phyloP scores from a whole-genome alignment of 306 rosid genomes.

The Begonia peltatifolia region DNA sequence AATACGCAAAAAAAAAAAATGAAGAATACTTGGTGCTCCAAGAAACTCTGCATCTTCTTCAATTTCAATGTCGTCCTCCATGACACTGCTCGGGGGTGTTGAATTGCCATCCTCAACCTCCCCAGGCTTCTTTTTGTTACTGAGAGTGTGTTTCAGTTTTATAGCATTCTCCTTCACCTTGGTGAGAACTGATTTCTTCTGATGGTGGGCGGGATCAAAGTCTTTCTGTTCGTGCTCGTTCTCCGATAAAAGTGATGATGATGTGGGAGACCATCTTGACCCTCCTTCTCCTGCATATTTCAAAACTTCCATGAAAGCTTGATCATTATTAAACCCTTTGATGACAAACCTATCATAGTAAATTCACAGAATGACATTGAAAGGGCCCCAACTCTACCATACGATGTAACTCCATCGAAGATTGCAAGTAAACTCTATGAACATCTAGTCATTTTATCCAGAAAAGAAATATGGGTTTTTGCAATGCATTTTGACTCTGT shows the following conservation, averaged over 20 bases:
- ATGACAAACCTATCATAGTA: too few relatives aligned
- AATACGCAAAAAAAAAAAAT: background rate
- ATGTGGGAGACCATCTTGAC: conserved; percentile 19
- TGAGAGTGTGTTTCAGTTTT: conserved; percentile 56
- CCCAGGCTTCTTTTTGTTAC: conserved; percentile 48
- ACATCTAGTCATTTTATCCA: too few relatives aligned
- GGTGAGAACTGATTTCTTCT: conserved; percentile 73
- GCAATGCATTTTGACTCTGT: too few relatives aligned
- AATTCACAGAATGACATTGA: too few relatives aligned
- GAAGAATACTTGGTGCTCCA: conserved; percentile 60
- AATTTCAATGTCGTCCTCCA: conserved; percentile 22
- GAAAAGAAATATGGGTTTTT: too few relatives aligned
- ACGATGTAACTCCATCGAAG: too few relatives aligned
- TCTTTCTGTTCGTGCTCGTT: conserved; percentile 43
- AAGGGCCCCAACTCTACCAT: too few relatives aligned
- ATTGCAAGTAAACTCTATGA: too few relatives aligned
- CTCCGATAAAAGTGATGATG: conserved; percentile 14
- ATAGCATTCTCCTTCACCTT: conserved; percentile 89
- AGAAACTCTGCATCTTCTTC: conserved; percentile 39
- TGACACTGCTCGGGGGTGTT: conserved; percentile 26
- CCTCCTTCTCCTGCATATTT: conserved; percentile 28
- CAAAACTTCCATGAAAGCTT: background rate
- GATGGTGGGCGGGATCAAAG: conserved; percentile 37
- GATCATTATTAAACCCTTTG: too few relatives aligned
- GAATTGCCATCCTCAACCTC: conserved; percentile 20